Evolutionary conservation across 2,329 filamentous ascomycete genomes (phyloP), one percentile per base, ranked within the genome.

Genomic region (Phyllosticta paracitricarpa): DNA sequence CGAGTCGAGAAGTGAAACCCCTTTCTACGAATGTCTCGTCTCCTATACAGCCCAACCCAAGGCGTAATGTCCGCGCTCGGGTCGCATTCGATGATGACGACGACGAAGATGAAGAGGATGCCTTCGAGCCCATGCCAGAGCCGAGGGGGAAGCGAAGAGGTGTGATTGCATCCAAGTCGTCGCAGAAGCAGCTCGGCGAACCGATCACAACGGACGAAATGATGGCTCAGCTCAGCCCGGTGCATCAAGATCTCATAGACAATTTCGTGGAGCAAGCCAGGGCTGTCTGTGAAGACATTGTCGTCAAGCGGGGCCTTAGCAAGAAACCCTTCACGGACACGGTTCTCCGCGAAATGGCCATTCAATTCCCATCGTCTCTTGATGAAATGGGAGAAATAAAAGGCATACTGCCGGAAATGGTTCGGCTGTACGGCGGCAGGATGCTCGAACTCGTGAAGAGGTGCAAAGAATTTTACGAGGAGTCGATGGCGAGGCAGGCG

Each of bases 301-400:
- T 87, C 66, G 82, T 84, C 64, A 77, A 78, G 25, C 82, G 83
- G 57, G 77, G 78, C 4, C 73, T 88, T 33, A 80, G 83, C 8
- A 77, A 78, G 24, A 79, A 82, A 3, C 79, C 80, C 0, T 94
- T 94, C 69, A 85, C 84, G 0, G 86, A 91, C 63, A 79, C 79
- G 24, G 80, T 89, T 14, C 80, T 91, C 57, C 83, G 86, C 40
- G 82, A 87, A 66, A 92, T 94, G 87, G 86, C 83, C 12, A 83
- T 91, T 57, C 74, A 79, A 35, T 88, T 88, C 78, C 89, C 88
- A 0, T 79, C 77, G 7, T 83, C 78, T 8, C 68, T 84, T 9
- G 80, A 82, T 17, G 77, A 84, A 62, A 88, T 94, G 84, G 76
- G 74, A 33, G 72, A 73, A 8, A 88, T 93, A 56, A 79, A 80